These are phyloP conservation scores for Sporothrix inflata DNA, from an alignment of 2,329 filamentous ascomycete genomes.

Conservation along the genomic window DNA sequence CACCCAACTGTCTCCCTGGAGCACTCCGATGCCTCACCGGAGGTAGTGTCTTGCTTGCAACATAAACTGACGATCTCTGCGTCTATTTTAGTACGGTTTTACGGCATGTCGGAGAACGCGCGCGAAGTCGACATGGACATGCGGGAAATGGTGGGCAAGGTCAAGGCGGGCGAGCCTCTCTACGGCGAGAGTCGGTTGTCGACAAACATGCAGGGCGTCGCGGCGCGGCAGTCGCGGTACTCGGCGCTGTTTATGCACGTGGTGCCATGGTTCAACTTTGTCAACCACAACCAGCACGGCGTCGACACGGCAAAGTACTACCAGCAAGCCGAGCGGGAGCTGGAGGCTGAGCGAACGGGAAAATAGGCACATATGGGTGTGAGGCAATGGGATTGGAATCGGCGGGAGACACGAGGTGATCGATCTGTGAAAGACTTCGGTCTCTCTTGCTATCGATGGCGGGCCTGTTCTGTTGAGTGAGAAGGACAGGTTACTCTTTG, in stretches of 20 bases:
- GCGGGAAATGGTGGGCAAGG: constrained; percentile 95
- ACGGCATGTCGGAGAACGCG: constrained; percentile 89
- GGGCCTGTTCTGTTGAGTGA: neutral
- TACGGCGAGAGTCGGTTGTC: constrained; percentile 81
- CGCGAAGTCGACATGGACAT: constrained; percentile 96
- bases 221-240: constrained; percentile 90
- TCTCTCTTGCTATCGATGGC: neutral
- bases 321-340: constrained; percentile 87
- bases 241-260: constrained; percentile 80
- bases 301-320: constrained; percentile 99
- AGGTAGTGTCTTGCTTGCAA: neutral
- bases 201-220: constrained; percentile 91
- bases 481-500: neutral
- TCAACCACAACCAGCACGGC: constrained; percentile 94
- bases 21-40: neutral
- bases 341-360: constrained; percentile 70
- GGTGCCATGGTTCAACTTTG: constrained; percentile 97
- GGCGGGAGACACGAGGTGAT: neutral
- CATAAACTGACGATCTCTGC: neutral
- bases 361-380: neutral
- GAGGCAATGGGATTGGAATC: neutral
- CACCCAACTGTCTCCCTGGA: neutral
- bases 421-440: neutral
- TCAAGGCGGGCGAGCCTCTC: constrained; percentile 86
- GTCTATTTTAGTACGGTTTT: constrained; percentile 77